These are phyloP conservation scores for Penicillium sp. DNA, from an alignment of 2,329 filamentous ascomycete species.

Conservation along the genomic window DNA sequence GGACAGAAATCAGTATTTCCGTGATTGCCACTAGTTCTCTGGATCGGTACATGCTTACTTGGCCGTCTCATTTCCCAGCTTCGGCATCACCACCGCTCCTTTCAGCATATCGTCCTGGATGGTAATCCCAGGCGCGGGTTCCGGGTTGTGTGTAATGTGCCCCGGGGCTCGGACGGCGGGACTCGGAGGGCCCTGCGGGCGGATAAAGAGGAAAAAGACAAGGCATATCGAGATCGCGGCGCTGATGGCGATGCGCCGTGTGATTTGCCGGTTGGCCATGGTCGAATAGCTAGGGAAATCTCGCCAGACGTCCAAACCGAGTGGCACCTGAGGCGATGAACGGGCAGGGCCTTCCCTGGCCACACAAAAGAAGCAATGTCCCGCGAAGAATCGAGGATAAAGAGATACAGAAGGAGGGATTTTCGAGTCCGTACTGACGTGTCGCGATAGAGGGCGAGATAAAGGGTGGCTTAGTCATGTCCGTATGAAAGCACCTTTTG, in stretches of 20 bases:
- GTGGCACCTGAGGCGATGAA: not conserved
- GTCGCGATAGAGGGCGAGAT: not conserved
- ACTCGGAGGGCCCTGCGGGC: constrained; percentile 35
- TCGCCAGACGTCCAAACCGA: constrained; percentile 4
- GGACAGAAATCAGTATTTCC: not conserved
- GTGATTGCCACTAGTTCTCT: not conserved
- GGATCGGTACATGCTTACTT: constrained; percentile 33
- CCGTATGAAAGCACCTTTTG: constrained; percentile 9
- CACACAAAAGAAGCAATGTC: not conserved
- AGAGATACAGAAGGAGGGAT: not conserved
- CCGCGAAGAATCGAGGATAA: not conserved
- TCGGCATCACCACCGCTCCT: constrained; percentile 44
- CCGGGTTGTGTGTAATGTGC: constrained; percentile 33
- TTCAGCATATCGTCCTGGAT: constrained; percentile 37
- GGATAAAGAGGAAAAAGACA: constrained; percentile 37
- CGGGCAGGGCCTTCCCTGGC: not conserved
- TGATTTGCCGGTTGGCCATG: constrained; percentile 38
- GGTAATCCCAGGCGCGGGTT: constrained; percentile 16
- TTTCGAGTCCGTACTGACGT: not conserved
- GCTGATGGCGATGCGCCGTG: constrained; percentile 35
- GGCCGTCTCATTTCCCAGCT: constrained; percentile 46
- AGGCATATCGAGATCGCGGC: constrained; percentile 31
- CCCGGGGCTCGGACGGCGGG: constrained; percentile 40
- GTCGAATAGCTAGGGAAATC: not conserved
- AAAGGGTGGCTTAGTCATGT: constrained; percentile 16